Conservation (phyloP, 306 rosid species). For the Cicer arietinum region DNA sequence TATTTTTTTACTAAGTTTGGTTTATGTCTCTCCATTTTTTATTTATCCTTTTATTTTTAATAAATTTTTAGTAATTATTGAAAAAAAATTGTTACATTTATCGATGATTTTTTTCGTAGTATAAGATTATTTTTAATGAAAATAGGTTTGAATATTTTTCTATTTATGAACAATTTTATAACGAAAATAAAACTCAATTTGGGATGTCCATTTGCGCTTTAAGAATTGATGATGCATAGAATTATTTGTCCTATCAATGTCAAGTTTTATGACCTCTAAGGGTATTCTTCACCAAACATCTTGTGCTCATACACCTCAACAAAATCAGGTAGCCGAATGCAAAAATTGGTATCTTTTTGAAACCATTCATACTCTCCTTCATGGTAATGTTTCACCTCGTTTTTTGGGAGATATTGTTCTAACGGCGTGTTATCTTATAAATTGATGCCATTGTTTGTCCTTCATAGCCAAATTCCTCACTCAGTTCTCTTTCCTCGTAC, state of each 20-base stretch:
- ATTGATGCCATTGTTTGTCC: not conserved
- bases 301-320: not conserved
- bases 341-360: not conserved
- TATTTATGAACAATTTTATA: not conserved
- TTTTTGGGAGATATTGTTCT: no score
- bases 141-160: not conserved
- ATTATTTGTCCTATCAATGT: not conserved
- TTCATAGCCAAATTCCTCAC: not conserved
- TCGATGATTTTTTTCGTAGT: not conserved
- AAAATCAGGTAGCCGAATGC: not conserved
- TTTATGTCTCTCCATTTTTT: not conserved
- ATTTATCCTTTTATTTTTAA: no score
- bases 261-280: not conserved
- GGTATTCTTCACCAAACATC: not conserved
- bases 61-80: no score
- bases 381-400: no score
- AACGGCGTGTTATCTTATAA: no score
- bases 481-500: not conserved
- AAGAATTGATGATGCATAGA: no score
- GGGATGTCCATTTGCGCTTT: not conserved
- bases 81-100: not conserved
- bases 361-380: not conserved
- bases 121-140: no score
- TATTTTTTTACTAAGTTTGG: no score
- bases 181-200: not conserved